Evolutionary conservation across 2,329 filamentous ascomycete genomes (phyloP).

Genomic region (Neopestalotiopsis clavispora): DNA sequence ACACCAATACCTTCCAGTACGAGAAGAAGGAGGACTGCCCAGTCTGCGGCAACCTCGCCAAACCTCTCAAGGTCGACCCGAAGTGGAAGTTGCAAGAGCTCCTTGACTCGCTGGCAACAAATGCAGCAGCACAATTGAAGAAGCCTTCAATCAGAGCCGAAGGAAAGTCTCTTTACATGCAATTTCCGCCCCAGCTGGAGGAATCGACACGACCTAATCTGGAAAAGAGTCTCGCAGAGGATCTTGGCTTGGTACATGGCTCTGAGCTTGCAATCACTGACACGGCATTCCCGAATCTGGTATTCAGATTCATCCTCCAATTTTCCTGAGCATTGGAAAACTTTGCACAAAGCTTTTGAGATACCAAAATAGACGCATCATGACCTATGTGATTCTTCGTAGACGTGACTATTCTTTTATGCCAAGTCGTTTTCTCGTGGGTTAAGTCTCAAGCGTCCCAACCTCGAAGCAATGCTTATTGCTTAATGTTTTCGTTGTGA

Average conservation of each 20-base stretch:
- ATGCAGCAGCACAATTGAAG: constrained; percentile 91
- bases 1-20: constrained; percentile 96
- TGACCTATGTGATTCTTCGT: not conserved
- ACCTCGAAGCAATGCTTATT: no score
- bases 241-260: constrained; percentile 71
- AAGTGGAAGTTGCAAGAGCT: constrained; percentile 80
- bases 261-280: constrained; percentile 94
- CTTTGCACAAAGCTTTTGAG: constrained; percentile 1
- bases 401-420: no score
- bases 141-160: constrained; percentile 83
- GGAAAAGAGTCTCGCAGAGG: constrained; percentile 73
- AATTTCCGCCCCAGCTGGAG: constrained; percentile 79
- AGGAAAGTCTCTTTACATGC: constrained; percentile 88
- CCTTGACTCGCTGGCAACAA: constrained; percentile 79
- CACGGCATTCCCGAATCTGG: constrained; percentile 81
- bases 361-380: constrained; percentile 16
- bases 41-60: constrained; percentile 85
- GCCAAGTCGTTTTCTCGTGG: no score
- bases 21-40: constrained; percentile 94
- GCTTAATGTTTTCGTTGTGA: not conserved
- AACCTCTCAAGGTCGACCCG: constrained; percentile 74
- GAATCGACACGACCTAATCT: constrained; percentile 85
- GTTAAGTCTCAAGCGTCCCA: no score
- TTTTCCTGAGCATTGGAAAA: constrained; percentile 38
- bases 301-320: constrained; percentile 61